Conservation (phyloP, 169 alveolate genomes). For the Ichthyophthirius multifiliis region DNA sequence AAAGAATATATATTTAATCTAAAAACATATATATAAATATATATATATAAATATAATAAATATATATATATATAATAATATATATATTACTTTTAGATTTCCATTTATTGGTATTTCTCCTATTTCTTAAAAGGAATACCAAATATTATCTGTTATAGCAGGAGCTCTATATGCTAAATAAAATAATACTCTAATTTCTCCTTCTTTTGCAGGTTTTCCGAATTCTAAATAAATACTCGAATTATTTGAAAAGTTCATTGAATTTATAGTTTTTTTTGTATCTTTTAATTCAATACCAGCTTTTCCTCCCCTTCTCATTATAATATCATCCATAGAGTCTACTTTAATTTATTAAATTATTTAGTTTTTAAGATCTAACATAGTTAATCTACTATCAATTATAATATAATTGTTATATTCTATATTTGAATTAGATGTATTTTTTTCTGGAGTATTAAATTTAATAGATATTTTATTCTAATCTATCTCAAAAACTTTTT, state of each 20-base stretch:
- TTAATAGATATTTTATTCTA: slow-evolving; percentile 36
- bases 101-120: slow-evolving; percentile 34
- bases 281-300: slow-evolving; percentile 35
- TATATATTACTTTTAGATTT: neutral
- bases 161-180: slow-evolving; percentile 19
- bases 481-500: slow-evolving; percentile 48
- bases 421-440: neutral
- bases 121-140: slow-evolving; percentile 22
- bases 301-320: slow-evolving; percentile 42
- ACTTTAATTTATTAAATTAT: neutral
- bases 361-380: slow-evolving; percentile 11
- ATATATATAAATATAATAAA: neutral
- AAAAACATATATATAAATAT: neutral
- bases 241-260: slow-evolving; percentile 22
- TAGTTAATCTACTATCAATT: slow-evolving; percentile 28
- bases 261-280: neutral
- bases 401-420: neutral
- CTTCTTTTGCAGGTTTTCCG: slow-evolving; percentile 31
- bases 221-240: slow-evolving; percentile 27
- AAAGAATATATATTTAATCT: too few relatives aligned
- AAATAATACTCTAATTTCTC: slow-evolving; percentile 24
- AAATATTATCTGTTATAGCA: slow-evolving; percentile 13
- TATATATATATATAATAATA: neutral
- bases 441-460: slow-evolving; percentile 32
- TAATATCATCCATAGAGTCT: slow-evolving; percentile 2